Evolutionary conservation across 495 filamentous ascomycete species (phyloP), one percentile per base, ranked within the genome.

Genomic region (Penicillium chermesinum): DNA sequence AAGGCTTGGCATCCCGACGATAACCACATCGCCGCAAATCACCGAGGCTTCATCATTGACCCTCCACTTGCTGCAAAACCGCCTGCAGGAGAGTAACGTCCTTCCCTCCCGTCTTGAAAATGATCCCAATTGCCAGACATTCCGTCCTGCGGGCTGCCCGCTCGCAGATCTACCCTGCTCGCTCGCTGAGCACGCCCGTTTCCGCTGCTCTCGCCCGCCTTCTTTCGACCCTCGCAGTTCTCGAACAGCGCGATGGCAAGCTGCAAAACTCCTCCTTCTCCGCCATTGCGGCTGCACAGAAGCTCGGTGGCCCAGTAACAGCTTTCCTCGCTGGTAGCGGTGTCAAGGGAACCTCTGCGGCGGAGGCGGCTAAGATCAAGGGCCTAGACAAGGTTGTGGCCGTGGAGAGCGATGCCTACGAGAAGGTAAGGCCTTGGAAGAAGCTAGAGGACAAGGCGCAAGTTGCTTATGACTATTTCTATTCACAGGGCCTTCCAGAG

Each of bases 201-300:
- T 30, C 70, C 44, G 73, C 72, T 44, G 68, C 77, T 43, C 69
- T 88, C 54, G 74, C 79, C 57, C 81, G 89, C 55, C 75, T 95
- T 44, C 76, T 96, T 40, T 95, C 88, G 37, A 90, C 89, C 38
- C 81, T 98, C 32, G 91, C 91, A 33, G 71, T 97, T 37, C 83
- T 98, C 52, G 93, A 98, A 68, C 93, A 98, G 68, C 84, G 84
- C 62, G 87, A 95, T 57, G 93, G 94, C 50, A 83, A 89, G 66
- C 78, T 98, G 53, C 85, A 87, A 57, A 66, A 73, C 52, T 84
- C 87, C 2, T 96, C 93, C 2, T 75, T 96, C 12, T 85, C 88
- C 52, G 87, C 90, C 34, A 77, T 98, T 39, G 89, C 85, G 3
- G 93, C 94, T 3, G 94, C 89, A 16, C 76, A 83, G 64, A 91